These are phyloP conservation scores for Exophiala lecanii-corni DNA, from an alignment of 2,329 filamentous ascomycete genomes.

Conservation along the genomic window DNA sequence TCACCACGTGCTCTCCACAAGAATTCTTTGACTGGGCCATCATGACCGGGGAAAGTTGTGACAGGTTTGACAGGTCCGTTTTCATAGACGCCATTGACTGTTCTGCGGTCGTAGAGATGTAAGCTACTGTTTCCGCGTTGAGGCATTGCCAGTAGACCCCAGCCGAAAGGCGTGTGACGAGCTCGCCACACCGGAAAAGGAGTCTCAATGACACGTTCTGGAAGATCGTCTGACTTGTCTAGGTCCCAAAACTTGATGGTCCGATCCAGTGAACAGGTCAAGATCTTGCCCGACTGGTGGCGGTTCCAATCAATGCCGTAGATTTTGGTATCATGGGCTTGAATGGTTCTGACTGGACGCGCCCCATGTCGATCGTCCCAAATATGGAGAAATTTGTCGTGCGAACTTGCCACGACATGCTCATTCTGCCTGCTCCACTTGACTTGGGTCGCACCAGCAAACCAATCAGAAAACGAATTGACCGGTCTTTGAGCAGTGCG, in stretches of 20 bases:
- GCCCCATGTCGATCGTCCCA: conserved; percentile 84
- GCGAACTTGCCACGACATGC: conserved; percentile 84
- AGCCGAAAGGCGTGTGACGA: conserved; percentile 84
- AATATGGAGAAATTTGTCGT: conserved; percentile 80
- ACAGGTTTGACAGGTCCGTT: conserved; percentile 38
- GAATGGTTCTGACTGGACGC: conserved; percentile 74
- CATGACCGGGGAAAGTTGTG: conserved; percentile 51
- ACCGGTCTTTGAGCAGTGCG: conserved; percentile 67
- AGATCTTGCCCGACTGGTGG: conserved; percentile 63
- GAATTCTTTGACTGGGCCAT: conserved; percentile 77
- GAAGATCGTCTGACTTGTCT: conserved; percentile 55
- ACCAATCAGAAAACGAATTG: conserved; percentile 85
- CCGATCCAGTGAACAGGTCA: conserved; percentile 86
- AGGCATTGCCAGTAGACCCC: conserved; percentile 83
- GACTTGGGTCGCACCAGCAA: conserved; percentile 87
- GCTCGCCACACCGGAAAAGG: conserved; percentile 88
- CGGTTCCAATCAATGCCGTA: conserved; percentile 95
- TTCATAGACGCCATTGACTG: conserved; percentile 29
- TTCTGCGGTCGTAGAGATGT: conserved; percentile 69
- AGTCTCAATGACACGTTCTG: conserved; percentile 73
- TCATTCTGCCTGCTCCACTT: conserved; percentile 88
- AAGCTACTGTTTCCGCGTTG: conserved; percentile 81
- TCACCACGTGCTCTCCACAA: conserved; percentile 77
- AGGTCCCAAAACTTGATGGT: conserved; percentile 95
- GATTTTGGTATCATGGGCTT: conserved; percentile 86